Conservation (phyloP, 73 alveolate genomes). For the Symbiodinium pilosum region DNA sequence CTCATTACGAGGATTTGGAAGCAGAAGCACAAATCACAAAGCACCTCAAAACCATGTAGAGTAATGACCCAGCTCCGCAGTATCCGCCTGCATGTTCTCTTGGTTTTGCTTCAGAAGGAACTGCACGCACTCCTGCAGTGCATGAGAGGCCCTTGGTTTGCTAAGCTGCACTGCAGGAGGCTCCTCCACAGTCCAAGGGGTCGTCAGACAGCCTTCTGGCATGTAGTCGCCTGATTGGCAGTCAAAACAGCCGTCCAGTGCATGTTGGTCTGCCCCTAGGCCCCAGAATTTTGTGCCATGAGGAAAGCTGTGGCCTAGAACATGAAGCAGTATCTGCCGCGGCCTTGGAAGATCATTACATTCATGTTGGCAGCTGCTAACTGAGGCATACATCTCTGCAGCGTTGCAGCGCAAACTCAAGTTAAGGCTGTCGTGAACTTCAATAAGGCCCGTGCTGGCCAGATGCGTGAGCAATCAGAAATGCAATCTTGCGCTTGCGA, state of each 20-base stretch:
- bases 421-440: not conserved
- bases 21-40: too few relatives aligned
- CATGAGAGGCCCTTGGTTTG: too few relatives aligned
- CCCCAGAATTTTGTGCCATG: not conserved
- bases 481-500: slow-evolving; percentile 56
- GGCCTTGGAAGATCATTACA: not conserved
- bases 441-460: slow-evolving; percentile 58
- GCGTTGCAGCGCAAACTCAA: not conserved
- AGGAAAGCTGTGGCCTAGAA: not conserved
- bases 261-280: not conserved
- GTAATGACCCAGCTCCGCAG: too few relatives aligned
- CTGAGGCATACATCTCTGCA: too few relatives aligned
- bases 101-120: not conserved
- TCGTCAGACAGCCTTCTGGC: slow-evolving; percentile 33
- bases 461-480: slow-evolving; percentile 71
- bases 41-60: too few relatives aligned
- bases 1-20: too few relatives aligned
- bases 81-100: not conserved
- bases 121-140: not conserved
- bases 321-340: not conserved
- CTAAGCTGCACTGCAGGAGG: too few relatives aligned
- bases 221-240: slow-evolving; percentile 51
- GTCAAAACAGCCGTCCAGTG: not conserved
- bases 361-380: not conserved
- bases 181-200: slow-evolving; percentile 86